Percentiles rank a stretch among this genome's conserved stretches.
These are phyloP conservation scores for Allium cepa DNA, from an alignment of 106 monocot species.

Conservation along the genomic window DNA sequence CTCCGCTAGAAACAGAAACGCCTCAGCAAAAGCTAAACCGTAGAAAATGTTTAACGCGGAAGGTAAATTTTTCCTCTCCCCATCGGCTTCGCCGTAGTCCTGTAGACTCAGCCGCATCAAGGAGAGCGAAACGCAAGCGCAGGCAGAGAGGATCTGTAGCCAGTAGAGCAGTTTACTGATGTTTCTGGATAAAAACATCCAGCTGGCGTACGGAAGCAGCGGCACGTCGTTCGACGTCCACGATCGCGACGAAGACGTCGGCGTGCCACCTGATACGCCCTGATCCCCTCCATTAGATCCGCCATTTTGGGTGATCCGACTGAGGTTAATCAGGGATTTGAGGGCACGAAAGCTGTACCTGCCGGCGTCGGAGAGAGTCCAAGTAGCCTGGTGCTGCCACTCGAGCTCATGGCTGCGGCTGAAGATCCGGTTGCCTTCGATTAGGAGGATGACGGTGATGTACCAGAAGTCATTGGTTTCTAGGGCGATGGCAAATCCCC, in stretches of 20 bases:
- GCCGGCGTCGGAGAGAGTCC: not conserved
- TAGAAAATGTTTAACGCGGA: conserved; percentile 57
- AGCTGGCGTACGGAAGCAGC: conserved; percentile 28
- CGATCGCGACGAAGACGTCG: too few relatives aligned
- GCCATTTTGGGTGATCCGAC: not conserved
- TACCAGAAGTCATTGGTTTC: conserved; percentile 62
- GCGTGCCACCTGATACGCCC: not conserved
- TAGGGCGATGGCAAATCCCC: conserved; percentile 69
- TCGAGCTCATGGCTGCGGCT: conserved; percentile 69
- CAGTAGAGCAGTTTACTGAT: conserved; percentile 58
- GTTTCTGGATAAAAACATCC: conserved; percentile 49
- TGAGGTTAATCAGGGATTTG: conserved; percentile 10
- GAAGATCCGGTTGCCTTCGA: conserved; percentile 56
- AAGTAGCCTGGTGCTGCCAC: conserved; percentile 44
- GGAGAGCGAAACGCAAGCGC: conserved; percentile 58
- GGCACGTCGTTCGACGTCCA: conserved; percentile 18
- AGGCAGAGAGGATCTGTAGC: conserved; percentile 70
- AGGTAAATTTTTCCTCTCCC: not conserved
- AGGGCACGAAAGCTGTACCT: conserved; percentile 34
- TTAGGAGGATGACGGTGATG: conserved; percentile 60
- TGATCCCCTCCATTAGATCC: not conserved
- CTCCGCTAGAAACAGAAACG: conserved; percentile 46
- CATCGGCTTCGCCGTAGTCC: conserved; percentile 30
- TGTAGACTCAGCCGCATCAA: conserved; percentile 47
- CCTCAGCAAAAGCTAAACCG: conserved; percentile 35